Evolutionary conservation across 1,284 basidiomycete species (phyloP), one percentile per base, ranked within the genome.

Genomic region (Apiotrichum akiyoshidainum): DNA sequence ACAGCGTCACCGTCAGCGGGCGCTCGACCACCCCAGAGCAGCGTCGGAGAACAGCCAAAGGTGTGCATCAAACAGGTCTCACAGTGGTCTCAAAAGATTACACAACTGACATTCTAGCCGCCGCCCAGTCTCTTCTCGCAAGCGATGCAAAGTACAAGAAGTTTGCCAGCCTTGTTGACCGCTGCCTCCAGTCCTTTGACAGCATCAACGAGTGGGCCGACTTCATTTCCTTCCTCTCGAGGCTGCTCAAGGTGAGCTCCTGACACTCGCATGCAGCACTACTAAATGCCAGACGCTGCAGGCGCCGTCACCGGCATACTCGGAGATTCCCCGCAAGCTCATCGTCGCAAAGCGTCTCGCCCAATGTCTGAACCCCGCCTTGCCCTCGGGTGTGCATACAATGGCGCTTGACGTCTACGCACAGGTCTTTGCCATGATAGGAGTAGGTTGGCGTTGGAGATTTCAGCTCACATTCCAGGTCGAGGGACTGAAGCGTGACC

Each of bases 191-290:
- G 65, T 88, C 90, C 1, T 99, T 99, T 70, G 94, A 98, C 74
- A 91, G 86, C 72, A 92, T 98, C 61, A 91, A 95, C 62, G 96
- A 99, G 80, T 99, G 96, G 96, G 95, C 96, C 59, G 96, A 99
- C 81, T 99, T 95, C 76, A 98, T 98, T 73, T 89, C 95, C 46
- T 99, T 99, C 79, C 80, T 99, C 71, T 94, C 93, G 68, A 88
- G 94, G 63, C 79, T 99, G 58, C 85, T 97, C 66, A 99, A 98
- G 84, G 93, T 89, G 68, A 59, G 82, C n/a, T n/a, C n/a, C n/a
- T n/a, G n/a, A 8, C 26, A 31, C 4, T 74, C 44, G 37, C 8
- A 34, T 40, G 48, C 52, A 9, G 57, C 49, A 9, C 19, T 33
- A 21, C 42, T 44, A 44, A 42, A n/a, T n/a, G 19, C 6, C 46